These are phyloP conservation scores for Triticum timopheevii DNA, from an alignment of 176 grass and related monocot species.

Conservation along the genomic window DNA sequence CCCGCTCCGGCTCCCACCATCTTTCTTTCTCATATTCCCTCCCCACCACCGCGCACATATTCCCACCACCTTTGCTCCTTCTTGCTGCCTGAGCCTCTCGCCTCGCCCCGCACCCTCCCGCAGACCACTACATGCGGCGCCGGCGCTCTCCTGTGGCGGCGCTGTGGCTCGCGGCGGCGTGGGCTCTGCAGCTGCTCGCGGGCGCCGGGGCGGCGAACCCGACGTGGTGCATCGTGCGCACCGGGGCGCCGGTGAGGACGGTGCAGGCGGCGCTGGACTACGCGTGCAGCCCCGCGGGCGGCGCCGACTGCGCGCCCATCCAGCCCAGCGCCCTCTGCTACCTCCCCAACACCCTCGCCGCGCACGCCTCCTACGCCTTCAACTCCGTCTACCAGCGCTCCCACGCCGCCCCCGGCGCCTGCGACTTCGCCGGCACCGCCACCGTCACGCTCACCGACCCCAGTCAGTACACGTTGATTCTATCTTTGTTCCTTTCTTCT, in stretches of 20 bases:
- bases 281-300: conserved; percentile 60
- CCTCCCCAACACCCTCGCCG: conserved; percentile 70
- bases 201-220: not conserved
- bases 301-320: conserved; percentile 70
- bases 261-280: conserved; percentile 65
- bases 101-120: no score
- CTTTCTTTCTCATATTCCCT: conserved; percentile 13
- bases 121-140: not conserved
- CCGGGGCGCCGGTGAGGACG: conserved; percentile 20
- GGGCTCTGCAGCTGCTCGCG: not conserved
- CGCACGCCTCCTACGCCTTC: conserved; percentile 92
- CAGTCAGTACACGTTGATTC: conserved; percentile 38
- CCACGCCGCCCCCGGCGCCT: conserved; percentile 50
- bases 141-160: not conserved
- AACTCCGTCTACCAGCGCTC: conserved; percentile 73
- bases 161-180: not conserved
- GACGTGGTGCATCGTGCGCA: conserved; percentile 72
- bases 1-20: not conserved
- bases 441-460: conserved; percentile 69
- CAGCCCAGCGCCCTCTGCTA: conserved; percentile 61
- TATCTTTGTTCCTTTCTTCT: not conserved
- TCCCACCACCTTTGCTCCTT: conserved; percentile 36
- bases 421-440: conserved; percentile 85
- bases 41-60: not conserved
- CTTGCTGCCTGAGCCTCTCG: not conserved